phyloP scores from a whole-genome alignment of 176 grass and related monocot species.

The Eragrostis curvula region DNA sequence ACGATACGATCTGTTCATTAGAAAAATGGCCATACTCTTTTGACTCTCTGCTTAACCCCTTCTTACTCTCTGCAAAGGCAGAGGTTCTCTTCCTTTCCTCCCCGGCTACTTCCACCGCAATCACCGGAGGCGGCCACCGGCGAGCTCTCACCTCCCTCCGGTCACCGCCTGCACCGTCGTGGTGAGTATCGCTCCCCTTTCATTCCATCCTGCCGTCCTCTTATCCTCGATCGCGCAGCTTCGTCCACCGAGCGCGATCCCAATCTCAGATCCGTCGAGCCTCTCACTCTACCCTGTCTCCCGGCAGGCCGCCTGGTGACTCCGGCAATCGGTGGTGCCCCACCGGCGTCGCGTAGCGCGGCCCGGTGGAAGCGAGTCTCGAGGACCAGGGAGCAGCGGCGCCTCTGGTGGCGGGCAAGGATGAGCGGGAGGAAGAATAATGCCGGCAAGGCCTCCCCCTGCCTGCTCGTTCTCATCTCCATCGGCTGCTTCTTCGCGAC shows the following conservation, averaged over 20 bases:
- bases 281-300: neutral
- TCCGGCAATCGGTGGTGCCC: neutral
- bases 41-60: constrained; percentile 7
- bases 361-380: neutral
- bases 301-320: neutral
- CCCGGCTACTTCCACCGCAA: neutral
- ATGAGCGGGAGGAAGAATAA: constrained; percentile 61
- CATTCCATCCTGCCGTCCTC: neutral
- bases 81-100: neutral
- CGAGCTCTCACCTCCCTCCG: neutral
- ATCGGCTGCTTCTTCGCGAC: constrained; percentile 71
- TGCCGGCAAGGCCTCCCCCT: constrained; percentile 56
- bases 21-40: neutral
- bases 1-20: too few species aligned
- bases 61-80: neutral
- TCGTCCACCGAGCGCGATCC: neutral
- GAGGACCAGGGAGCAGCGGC: neutral
- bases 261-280: constrained; percentile 39
- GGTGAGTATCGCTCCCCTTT: neutral
- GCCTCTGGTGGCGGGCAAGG: constrained; percentile 9
- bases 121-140: neutral
- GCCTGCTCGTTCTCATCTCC: constrained; percentile 60
- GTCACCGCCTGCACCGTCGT: neutral
- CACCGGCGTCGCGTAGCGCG: neutral
- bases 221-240: neutral